These are phyloP conservation scores for Plicaturopsis crispa DNA, from an alignment of 768 basidiomycete species.

Conservation along the genomic window DNA sequence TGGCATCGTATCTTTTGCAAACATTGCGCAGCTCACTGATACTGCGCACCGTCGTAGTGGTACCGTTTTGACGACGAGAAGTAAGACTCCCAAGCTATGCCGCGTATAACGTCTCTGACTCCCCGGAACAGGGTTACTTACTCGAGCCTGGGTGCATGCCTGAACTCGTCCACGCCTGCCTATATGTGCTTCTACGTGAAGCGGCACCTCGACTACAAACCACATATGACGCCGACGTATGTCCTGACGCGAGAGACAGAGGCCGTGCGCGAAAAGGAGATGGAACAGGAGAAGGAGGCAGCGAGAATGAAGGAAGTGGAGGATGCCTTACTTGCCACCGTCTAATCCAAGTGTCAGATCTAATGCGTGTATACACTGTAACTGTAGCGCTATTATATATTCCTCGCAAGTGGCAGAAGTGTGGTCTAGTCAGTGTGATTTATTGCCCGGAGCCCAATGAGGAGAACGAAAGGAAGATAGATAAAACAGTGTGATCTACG, in stretches of 20 bases:
- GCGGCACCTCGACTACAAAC: conserved; percentile 79
- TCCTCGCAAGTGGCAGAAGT: no score
- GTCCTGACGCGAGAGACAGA: conserved; percentile 59
- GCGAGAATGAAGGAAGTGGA: conserved; percentile 55
- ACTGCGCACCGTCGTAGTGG: conserved; percentile 47
- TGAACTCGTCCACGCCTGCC: conserved; percentile 66
- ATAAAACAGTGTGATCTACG: no score
- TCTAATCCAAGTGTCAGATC: no score
- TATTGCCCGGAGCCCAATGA: no score
- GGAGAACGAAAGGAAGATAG: no score
- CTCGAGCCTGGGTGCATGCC: conserved; percentile 58
- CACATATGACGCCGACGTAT: conserved; percentile 60
- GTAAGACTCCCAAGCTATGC: conserved; percentile 34
- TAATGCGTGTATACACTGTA: no score
- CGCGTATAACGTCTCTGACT: conserved; percentile 2
- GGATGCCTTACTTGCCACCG: conserved; percentile 50
- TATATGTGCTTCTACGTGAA: conserved; percentile 98
- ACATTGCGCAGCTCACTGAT: conserved; percentile 3
- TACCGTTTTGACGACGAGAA: conserved; percentile 94
- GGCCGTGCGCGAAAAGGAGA: conserved; percentile 51
- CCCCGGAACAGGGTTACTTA: conserved; percentile 52
- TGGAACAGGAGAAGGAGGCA: conserved; percentile 39
- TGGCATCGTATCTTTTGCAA: conserved; percentile 2
- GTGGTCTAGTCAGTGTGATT: no score
- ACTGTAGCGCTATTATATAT: no score